Evolutionary conservation across 2,329 filamentous ascomycete genomes (phyloP).

Genomic region (Fusarium mundagurra): DNA sequence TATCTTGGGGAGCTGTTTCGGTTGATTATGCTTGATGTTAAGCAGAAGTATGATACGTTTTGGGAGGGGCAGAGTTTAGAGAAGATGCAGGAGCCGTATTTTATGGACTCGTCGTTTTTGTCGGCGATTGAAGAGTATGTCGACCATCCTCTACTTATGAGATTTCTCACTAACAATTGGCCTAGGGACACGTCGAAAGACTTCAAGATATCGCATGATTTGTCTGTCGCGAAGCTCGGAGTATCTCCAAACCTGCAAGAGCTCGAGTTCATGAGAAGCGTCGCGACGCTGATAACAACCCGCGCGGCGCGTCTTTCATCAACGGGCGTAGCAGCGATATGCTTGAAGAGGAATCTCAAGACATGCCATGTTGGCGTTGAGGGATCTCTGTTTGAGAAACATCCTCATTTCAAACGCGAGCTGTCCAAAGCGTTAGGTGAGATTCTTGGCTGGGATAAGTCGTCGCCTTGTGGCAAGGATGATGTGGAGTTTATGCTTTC

Average conservation of each 20-base stretch:
- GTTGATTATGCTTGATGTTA: constrained; percentile 82
- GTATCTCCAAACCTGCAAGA: constrained; percentile 78
- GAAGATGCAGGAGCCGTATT: constrained; percentile 85
- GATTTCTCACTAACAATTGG: fast-evolving
- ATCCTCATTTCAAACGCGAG: constrained; percentile 94
- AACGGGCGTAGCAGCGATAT: constrained; percentile 94
- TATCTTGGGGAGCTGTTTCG: constrained; percentile 97
- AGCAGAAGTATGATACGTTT: constrained; percentile 63
- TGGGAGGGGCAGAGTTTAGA: constrained; percentile 43
- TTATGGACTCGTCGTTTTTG: constrained; percentile 91
- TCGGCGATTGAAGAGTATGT: constrained; percentile 87
- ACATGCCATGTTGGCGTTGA: constrained; percentile 94
- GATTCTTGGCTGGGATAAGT: constrained; percentile 58
- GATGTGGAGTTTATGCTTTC: not conserved
- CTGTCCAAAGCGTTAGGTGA: constrained; percentile 91
- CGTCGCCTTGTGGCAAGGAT: fast-evolving
- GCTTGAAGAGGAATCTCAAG: constrained; percentile 91
- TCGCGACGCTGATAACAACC: constrained; percentile 95
- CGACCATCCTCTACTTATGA: fast-evolving
- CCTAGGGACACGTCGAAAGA: constrained; percentile 90
- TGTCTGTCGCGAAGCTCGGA: constrained; percentile 79
- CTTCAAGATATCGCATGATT: constrained; percentile 83
- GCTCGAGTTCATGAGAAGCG: constrained; percentile 85
- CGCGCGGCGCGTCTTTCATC: constrained; percentile 91
- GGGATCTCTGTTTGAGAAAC: constrained; percentile 98